These are phyloP conservation scores for Boletus tomentosulus DNA, from an alignment of 768 basidiomycete genomes.

Conservation along the genomic window DNA sequence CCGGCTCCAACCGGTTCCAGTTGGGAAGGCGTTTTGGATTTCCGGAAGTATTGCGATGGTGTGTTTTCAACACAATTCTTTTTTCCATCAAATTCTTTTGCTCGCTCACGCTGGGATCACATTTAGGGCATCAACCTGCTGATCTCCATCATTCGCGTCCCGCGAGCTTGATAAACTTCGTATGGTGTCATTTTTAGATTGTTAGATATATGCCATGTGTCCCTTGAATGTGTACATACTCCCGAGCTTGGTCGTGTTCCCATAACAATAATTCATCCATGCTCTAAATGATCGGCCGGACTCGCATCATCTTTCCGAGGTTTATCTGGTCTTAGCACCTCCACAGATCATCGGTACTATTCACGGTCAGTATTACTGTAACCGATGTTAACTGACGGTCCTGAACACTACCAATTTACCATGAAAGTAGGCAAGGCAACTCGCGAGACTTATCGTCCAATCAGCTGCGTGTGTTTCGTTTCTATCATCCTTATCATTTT, in stretches of 20 bases:
- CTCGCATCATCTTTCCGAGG: neutral
- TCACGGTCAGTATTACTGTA: too few species aligned
- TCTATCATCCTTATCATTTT: neutral
- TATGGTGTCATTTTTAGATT: neutral
- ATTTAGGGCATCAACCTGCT: constrained; percentile 5
- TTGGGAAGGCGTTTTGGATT: constrained; percentile 46
- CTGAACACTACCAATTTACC: too few species aligned
- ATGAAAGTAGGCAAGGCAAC: neutral
- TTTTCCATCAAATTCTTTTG: neutral
- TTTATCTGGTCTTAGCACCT: neutral
- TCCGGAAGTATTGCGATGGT: constrained; percentile 40
- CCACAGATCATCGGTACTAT: neutral
- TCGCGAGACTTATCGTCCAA: neutral
- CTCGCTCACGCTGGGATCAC: neutral
- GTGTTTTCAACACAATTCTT: neutral
- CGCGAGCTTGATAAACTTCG: neutral
- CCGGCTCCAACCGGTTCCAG: constrained; percentile 38
- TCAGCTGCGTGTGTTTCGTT: neutral
- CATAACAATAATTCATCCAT: neutral
- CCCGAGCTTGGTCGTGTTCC: neutral
- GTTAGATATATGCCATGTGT: neutral
- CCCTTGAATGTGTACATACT: neutral
- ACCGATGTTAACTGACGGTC: too few species aligned
- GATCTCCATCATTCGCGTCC: constrained; percentile 10
- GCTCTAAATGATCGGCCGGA: neutral